These are phyloP conservation scores for Clonostachys rosea DNA, from an alignment of 2,329 filamentous ascomycete species.

Conservation along the genomic window DNA sequence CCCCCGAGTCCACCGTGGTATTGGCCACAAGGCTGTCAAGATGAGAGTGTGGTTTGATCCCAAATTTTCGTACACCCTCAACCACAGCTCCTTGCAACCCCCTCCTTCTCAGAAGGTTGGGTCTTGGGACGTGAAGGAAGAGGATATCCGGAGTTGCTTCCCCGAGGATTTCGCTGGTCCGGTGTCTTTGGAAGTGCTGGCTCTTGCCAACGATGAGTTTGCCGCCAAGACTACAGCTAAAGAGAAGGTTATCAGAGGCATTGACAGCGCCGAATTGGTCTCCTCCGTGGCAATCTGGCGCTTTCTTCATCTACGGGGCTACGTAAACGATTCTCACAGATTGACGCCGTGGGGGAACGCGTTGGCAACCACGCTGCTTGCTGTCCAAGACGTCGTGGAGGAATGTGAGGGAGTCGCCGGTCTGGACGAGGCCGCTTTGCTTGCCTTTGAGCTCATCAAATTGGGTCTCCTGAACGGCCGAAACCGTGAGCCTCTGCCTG, in stretches of 20 bases:
- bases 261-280: conserved; percentile 62
- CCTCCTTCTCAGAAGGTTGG: conserved; percentile 40
- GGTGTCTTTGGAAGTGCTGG: conserved; percentile 56
- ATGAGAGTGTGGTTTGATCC: conserved; percentile 83
- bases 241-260: conserved; percentile 54
- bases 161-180: conserved; percentile 32
- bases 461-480: conserved; percentile 73
- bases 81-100: conserved; percentile 46
- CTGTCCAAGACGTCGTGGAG: conserved; percentile 49
- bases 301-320: conserved; percentile 84
- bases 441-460: conserved; percentile 81
- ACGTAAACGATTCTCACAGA: conserved; percentile 72
- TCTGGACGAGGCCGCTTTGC: conserved; percentile 72
- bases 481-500: conserved; percentile 51
- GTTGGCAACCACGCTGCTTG: conserved; percentile 63
- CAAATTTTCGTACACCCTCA: conserved; percentile 63
- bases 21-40: conserved; percentile 72
- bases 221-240: conserved; percentile 62
- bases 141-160: conserved; percentile 42
- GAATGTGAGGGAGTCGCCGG: conserved; percentile 35
- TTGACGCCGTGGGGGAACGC: conserved; percentile 83
- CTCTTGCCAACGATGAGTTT: conserved; percentile 67
- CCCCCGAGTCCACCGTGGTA: conserved; percentile 76
- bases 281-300: conserved; percentile 75
- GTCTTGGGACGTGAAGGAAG: conserved; percentile 71